Percentiles rank a stretch among this genome's conserved stretches.
phyloP scores from a whole-genome alignment of 163 green algal genomes.

The Chlamydomonas reinhardtii region DNA sequence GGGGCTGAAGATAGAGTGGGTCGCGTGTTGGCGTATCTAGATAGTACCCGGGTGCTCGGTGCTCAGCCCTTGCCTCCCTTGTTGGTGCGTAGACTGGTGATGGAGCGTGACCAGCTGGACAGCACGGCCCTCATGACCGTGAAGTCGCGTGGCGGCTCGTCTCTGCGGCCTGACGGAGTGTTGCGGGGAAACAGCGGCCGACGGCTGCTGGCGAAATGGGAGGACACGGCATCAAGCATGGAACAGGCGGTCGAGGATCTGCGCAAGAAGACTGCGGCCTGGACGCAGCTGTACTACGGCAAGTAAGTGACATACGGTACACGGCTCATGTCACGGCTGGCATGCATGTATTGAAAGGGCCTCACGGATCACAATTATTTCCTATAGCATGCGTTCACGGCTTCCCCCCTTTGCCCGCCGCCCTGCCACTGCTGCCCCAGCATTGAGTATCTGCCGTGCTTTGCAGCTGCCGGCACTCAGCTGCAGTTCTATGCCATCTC shows the following conservation, averaged over 20 bases:
- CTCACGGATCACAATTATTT: background rate
- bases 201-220: constrained; percentile 32
- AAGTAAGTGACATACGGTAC: constrained; percentile 20
- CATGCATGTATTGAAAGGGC: background rate
- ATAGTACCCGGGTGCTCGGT: background rate
- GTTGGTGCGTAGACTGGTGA: background rate
- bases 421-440: constrained; percentile 12
- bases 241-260: constrained; percentile 15
- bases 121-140: constrained; percentile 15
- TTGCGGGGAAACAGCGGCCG: constrained; percentile 14
- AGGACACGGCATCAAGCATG: constrained; percentile 28
- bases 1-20: background rate
- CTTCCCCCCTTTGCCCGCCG: constrained; percentile 17
- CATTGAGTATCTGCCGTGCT: constrained; percentile 38
- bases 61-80: background rate
- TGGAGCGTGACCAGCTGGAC: constrained; percentile 22
- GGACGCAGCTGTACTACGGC: constrained; percentile 39
- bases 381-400: constrained; percentile 2
- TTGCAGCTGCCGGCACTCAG: constrained; percentile 20
- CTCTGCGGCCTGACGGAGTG: constrained; percentile 23
- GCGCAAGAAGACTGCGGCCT: constrained; percentile 34
- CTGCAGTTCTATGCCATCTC: constrained; percentile 32
- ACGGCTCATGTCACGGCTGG: background rate
- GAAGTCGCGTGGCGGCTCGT: constrained; percentile 2
- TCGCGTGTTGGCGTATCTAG: too few relatives aligned